Conservation (phyloP, 805 yeast species). For the Schwanniomyces vanrijiae region DNA sequence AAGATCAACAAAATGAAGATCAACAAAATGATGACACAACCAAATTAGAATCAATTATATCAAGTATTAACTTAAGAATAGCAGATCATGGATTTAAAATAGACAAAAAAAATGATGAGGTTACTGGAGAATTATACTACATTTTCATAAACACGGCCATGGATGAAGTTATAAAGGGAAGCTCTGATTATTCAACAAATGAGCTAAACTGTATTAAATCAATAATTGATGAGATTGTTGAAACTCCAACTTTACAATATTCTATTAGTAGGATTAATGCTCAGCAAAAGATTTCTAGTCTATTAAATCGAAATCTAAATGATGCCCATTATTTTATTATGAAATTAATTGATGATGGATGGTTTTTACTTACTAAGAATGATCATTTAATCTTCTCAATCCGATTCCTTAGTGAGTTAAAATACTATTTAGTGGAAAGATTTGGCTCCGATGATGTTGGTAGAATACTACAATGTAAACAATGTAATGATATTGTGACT, state of each 20-base stretch:
- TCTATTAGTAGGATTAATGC: constrained; percentile 36
- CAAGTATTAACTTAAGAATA: constrained; percentile 31
- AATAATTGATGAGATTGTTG: constrained; percentile 47
- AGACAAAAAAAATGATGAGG: constrained; percentile 38
- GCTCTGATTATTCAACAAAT: constrained; percentile 32
- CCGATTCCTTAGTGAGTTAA: constrained; percentile 48
- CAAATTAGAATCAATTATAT: constrained; percentile 17
- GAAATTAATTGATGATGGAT: constrained; percentile 48
- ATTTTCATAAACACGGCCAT: constrained; percentile 41
- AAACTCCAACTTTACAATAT: constrained; percentile 34
- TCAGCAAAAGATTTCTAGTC: constrained; percentile 24
- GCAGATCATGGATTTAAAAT: constrained; percentile 43
- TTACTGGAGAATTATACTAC: constrained; percentile 29
- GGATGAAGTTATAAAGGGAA: constrained; percentile 40
- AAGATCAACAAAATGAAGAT: constrained; percentile 1
- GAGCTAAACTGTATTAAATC: constrained; percentile 46
- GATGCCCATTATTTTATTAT: constrained; percentile 43
- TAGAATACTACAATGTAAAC: constrained; percentile 42
- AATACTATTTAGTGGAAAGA: constrained; percentile 41
- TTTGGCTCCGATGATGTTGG: constrained; percentile 41
- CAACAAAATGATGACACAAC: constrained; percentile 1
- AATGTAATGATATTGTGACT: constrained; percentile 55
- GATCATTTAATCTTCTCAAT: constrained; percentile 39
- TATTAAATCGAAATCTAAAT: constrained; percentile 23
- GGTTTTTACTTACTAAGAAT: constrained; percentile 42